Evolutionary conservation across 78 protist genomes (phyloP), one percentile per base, ranked within the genome.

Genomic region (Cavenderia fasciculata): DNA sequence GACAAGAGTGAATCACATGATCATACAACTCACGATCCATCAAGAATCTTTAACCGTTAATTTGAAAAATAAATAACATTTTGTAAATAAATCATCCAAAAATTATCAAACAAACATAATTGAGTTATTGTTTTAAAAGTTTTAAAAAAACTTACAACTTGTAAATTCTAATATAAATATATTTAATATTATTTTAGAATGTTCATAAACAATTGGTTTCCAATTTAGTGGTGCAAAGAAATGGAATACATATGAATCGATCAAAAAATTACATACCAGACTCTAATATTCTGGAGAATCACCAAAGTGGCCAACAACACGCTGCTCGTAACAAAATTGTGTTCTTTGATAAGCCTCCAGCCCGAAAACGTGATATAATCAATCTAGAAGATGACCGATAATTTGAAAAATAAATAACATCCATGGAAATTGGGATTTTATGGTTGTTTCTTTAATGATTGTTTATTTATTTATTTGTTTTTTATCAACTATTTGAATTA

Each of bases 221-320:
- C n/a, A n/a, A n/a, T n/a, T n/a, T n/a, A n/a, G n/a, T n/a, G n/a
- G n/a, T n/a, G n/a, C n/a, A n/a, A n/a, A n/a, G n/a, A n/a, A n/a
- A n/a, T n/a, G n/a, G n/a, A n/a, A n/a, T n/a, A n/a, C n/a, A n/a
- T n/a, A n/a, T n/a, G n/a, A n/a, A n/a, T n/a, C n/a, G n/a, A n/a
- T n/a, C n/a, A n/a, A n/a, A n/a, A n/a, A n/a, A n/a, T n/a, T n/a
- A n/a, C n/a, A n/a, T n/a, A n/a, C n/a, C n/a, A n/a, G n/a, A n/a
- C n/a, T n/a, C n/a, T n/a, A n/a, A n/a, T 82, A 82, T 54, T 82
- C 89, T 31, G 89, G 89, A 1, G 89, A 82, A 29, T 82, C 89
- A 56, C 89, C 89, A 27, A 33, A 68, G 21, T n/a, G n/a, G n/a
- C 89, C 89, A 41, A 82, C 47, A 33, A 82, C 61, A 40, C 89